Base-by-base conservation (phyloP, 495 filamentous ascomycete species). In the Penicillium soppii region DNA sequence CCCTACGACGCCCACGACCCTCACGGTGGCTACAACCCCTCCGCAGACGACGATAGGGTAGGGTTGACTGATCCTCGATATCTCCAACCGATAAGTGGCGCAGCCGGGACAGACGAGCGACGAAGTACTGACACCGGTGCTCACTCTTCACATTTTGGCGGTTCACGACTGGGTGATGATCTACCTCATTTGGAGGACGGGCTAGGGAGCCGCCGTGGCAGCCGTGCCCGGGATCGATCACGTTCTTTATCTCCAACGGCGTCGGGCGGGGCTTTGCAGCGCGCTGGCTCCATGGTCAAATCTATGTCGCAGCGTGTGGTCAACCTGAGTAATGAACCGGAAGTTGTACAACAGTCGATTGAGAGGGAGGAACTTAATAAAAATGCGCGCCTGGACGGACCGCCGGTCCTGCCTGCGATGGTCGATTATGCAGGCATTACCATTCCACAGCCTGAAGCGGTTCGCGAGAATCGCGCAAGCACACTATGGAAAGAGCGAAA, bases 241-340 rank as follows among this genome's bases (percentile, higher is more conserved):
- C 70, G 88, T 63, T 77, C 85, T 63, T 42, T 83, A 61, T 96
- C 92, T 4, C 77, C 83, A 4, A 84, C 83, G n/a, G 65, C 81
- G 7, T 80, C 83, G 9, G 77, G 77, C 42, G 81, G 86, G 35
- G 84, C 90, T 29, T 67, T 95, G 46, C 79, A 80, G 17, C 77
- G 90, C 57, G 89, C 94, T 47, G 88, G 91, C 26, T 95, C 92
- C 4, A 94, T 97, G 61, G 86, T 99, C 69, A 88, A 91, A 57
- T 91, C 91, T 57, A 95, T 97, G 84, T 97, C 95, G 16, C 91
- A 96, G 70, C 91, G 94, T 68, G 91, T 99, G 49, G 94, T 97
- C 61, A 97, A 96, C 65, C 76, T 99, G 50, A 95, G 92, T 72
- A 95, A 94, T 61, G 91, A 97, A 57, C 81, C 85, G 7, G 83